These are phyloP conservation scores for Pholiota adiposa DNA, from an alignment of 1,284 basidiomycete species.

Conservation along the genomic window DNA sequence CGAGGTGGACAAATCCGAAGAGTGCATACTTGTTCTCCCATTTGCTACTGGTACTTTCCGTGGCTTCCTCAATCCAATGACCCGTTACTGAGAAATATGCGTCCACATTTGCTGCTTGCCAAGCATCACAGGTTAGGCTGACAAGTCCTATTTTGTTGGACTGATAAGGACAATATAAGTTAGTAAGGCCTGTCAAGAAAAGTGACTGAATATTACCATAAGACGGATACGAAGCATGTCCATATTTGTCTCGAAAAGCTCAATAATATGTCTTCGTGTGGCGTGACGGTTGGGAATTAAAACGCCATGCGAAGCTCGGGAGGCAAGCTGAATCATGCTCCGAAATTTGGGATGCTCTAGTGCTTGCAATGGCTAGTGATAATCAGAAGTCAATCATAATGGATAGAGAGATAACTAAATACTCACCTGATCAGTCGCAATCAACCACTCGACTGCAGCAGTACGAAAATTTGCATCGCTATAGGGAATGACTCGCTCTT, in stretches of 20 bases:
- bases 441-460: constrained; percentile 40
- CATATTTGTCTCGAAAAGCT: constrained; percentile 38
- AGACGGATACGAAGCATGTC: background rate
- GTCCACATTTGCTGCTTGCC: constrained; percentile 41
- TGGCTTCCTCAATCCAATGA: constrained; percentile 39
- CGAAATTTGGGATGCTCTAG: constrained; percentile 33
- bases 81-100: constrained; percentile 40
- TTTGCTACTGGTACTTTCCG: constrained; percentile 22
- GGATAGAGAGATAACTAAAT: background rate
- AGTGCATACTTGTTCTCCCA: constrained; percentile 33
- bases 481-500: constrained; percentile 27
- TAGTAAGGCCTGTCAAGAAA: background rate
- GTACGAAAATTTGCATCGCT: constrained; percentile 30
- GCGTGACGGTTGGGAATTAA: constrained; percentile 29
- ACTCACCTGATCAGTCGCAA: constrained; percentile 34
- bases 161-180: background rate
- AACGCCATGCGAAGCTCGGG: constrained; percentile 31
- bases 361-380: constrained; percentile 33
- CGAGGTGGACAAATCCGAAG: constrained; percentile 39
- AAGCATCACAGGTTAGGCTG: constrained; percentile 39
- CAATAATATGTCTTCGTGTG: constrained; percentile 33
- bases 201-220: background rate
- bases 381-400: background rate
- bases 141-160: constrained; percentile 24
- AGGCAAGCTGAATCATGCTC: constrained; percentile 35